Percentiles rank a stretch among this genome's conserved stretches.
These are phyloP conservation scores for Raffaelea ambrosiae DNA, from an alignment of 2,329 filamentous ascomycete species.

Conservation along the genomic window DNA sequence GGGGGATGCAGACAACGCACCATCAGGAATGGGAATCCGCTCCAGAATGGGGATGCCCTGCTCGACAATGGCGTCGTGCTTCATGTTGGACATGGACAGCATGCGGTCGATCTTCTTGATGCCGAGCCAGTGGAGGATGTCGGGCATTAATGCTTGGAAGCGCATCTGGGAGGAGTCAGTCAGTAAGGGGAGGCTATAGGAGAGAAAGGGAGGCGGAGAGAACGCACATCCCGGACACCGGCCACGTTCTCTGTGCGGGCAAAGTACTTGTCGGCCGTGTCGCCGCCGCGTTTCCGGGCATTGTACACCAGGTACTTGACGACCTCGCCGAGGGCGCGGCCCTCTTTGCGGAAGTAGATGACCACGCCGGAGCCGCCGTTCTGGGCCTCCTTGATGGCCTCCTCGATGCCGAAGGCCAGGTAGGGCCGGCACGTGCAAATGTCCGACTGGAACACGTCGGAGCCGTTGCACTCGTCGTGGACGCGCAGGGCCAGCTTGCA, in stretches of 20 bases:
- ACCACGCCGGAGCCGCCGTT: neutral
- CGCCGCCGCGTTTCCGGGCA: neutral
- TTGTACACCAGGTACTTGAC: neutral
- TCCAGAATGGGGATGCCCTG: slow-evolving; percentile 4
- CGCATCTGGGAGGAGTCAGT: slow-evolving; percentile 2
- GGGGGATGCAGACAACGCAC: too few relatives aligned
- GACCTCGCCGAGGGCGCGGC: neutral
- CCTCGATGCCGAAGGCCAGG: neutral
- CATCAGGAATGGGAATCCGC: slow-evolving; percentile 5
- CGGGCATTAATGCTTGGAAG: slow-evolving; percentile 7
- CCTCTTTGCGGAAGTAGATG: neutral
- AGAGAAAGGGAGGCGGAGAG: neutral
- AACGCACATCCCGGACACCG: neutral
- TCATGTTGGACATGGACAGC: slow-evolving; percentile 9
- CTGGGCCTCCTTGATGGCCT: neutral
- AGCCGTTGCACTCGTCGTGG: slow-evolving; percentile 2
- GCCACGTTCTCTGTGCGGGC: neutral
- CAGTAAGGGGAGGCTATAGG: neutral
- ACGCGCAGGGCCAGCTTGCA: slow-evolving; percentile 6
- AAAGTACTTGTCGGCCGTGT: neutral
- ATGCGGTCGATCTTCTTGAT: slow-evolving; percentile 8
- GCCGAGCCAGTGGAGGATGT: slow-evolving; percentile 8
- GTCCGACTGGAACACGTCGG: neutral
- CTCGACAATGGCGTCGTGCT: slow-evolving; percentile 7
- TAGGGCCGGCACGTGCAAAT: neutral